phyloP scores from a whole-genome alignment of 2,329 filamentous ascomycete genomes.

The Pyrenophora graminea region DNA sequence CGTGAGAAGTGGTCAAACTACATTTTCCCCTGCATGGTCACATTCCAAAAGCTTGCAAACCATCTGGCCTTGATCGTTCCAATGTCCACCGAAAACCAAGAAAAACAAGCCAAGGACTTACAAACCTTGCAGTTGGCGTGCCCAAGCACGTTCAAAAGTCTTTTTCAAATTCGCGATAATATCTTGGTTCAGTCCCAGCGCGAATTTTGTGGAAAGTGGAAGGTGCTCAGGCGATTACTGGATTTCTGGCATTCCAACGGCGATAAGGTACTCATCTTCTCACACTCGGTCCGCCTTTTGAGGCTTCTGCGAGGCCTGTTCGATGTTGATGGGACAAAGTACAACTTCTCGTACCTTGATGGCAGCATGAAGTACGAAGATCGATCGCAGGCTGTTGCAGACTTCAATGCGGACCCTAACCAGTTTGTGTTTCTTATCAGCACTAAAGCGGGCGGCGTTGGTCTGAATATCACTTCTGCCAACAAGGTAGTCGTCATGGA shows the following conservation, averaged over 20 bases:
- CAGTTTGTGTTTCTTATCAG: constrained; percentile 97
- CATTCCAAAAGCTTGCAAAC: constrained; percentile 85
- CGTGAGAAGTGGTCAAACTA: constrained; percentile 72
- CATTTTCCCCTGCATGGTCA: constrained; percentile 83
- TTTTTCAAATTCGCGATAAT: constrained; percentile 76
- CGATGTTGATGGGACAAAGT: constrained; percentile 73
- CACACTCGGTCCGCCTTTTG: constrained; percentile 83
- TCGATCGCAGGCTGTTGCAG: constrained; percentile 78
- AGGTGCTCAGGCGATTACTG: constrained; percentile 81
- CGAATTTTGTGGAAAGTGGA: constrained; percentile 97
- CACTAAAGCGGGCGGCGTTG: constrained; percentile 89
- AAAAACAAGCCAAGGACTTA: constrained; percentile 79
- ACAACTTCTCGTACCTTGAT: constrained; percentile 89
- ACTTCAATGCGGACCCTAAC: constrained; percentile 84
- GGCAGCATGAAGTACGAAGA: constrained; percentile 83
- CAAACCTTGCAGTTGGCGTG: constrained; percentile 73
- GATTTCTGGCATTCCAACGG: constrained; percentile 87
- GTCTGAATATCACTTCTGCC: constrained; percentile 93
- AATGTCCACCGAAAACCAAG: constrained; percentile 62
- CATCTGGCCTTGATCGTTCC: constrained; percentile 90
- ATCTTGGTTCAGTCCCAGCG: constrained; percentile 82
- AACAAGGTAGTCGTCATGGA: constrained; percentile 98
- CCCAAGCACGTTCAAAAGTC: constrained; percentile 72
- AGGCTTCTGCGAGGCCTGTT: constrained; percentile 85
- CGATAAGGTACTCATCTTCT: constrained; percentile 95